These are phyloP conservation scores for Cymbidium sinense DNA, from an alignment of 106 monocot genomes.

Conservation along the genomic window DNA sequence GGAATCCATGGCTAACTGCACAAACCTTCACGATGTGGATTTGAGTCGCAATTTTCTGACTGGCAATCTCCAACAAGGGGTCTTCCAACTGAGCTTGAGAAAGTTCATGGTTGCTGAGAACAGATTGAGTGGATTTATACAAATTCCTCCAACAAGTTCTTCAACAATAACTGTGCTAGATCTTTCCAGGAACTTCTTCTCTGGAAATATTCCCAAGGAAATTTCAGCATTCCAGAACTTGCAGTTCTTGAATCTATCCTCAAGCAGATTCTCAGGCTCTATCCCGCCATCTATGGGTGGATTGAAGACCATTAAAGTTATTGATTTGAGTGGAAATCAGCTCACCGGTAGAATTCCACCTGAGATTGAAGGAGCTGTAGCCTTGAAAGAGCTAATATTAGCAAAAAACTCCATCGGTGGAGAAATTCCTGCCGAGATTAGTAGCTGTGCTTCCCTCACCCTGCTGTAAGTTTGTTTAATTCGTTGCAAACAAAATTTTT, in stretches of 20 bases:
- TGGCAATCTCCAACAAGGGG: conserved; percentile 55
- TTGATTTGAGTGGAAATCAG: conserved; percentile 52
- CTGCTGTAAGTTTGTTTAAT: conserved; percentile 50
- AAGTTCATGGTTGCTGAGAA: conserved; percentile 43
- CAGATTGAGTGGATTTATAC: conserved; percentile 38
- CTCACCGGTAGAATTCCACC: conserved; percentile 55
- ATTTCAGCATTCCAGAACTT: conserved; percentile 31
- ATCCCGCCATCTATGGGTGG: conserved; percentile 39
- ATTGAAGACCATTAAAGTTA: conserved; percentile 35
- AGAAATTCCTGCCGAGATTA: conserved; percentile 49
- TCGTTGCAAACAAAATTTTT: neutral
- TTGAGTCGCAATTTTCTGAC: conserved; percentile 52
- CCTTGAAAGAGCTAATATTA: conserved; percentile 45
- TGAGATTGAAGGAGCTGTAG: conserved; percentile 38
- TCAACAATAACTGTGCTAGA: conserved; percentile 31
- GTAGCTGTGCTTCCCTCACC: conserved; percentile 44
- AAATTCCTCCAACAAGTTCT: conserved; percentile 16
- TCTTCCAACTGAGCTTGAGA: conserved; percentile 41
- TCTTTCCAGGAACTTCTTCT: conserved; percentile 58
- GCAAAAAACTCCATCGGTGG: conserved; percentile 51
- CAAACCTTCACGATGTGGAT: conserved; percentile 33
- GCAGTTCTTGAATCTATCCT: conserved; percentile 50
- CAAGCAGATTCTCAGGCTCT: conserved; percentile 38
- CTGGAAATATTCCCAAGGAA: conserved; percentile 41
- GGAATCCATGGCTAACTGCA: conserved; percentile 43